Base-by-base conservation (phyloP, 1,284 basidiomycete species). In the Agroathelia rolfsii region DNA sequence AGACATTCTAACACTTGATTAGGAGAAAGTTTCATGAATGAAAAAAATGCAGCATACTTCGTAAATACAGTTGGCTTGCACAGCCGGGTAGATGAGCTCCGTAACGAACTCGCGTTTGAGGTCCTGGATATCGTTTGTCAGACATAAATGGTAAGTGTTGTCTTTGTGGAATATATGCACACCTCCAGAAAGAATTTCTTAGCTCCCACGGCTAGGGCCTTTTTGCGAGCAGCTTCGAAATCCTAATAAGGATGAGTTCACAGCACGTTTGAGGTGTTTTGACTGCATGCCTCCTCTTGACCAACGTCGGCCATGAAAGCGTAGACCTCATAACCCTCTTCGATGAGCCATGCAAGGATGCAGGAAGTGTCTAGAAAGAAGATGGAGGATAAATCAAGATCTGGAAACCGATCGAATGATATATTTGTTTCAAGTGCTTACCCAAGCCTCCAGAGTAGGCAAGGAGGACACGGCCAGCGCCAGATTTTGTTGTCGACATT, bases 221-320 rank as follows among this genome's bases (percentile, higher is more conserved):
- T 99, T 50, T 71, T 71, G 47, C 83, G 77, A 34, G 94, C 94
- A 39, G 93, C 93, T 41, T 75, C 87, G 53, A 95, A 98, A 62
- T 99, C 93, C 85, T 92, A 42, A 8, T 14, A 23, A 16, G 27
- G 13, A 26, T 41, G 22, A 38, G 24, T 21, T 36, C 16, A 5
- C 14, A 30, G 30, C n/a, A n/a, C n/a, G n/a, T n/a, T 29, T 15
- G 25, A 35, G 18, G 28, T 41, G 21, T 33, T 21, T 2, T 21
- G 19, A 32, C 10, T n/a, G n/a, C 61, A 34, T 38, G 79, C 87
- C 71, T 98, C 94, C 61, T 97, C 92, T 60, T 97, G 94, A 18
- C 94, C 94, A 44, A 97, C 90, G 64, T 97, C 90, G 32, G 93
- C 93, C 92, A 98, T 95, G 74, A 94, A 98, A 24, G 93, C 90